These are phyloP conservation scores for Metschnikowia santaceciliae DNA, from an alignment of 805 yeast genomes.

Conservation along the genomic window DNA sequence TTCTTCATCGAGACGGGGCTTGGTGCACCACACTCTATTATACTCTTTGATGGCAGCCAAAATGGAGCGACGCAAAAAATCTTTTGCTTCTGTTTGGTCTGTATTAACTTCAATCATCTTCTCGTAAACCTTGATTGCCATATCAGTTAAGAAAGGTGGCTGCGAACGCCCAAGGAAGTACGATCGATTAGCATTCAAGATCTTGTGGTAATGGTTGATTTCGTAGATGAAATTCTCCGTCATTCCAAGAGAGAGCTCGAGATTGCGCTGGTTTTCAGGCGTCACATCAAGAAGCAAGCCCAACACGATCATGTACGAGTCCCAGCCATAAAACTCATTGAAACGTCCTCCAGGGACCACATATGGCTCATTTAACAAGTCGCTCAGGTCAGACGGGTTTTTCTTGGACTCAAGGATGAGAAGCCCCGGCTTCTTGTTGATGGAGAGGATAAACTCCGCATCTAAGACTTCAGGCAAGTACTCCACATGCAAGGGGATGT, in stretches of 20 bases:
- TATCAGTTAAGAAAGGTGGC: constrained; percentile 94
- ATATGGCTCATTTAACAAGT: constrained; percentile 70
- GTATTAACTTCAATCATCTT: constrained; percentile 48
- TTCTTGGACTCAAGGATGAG: constrained; percentile 71
- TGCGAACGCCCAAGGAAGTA: constrained; percentile 90
- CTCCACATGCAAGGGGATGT: constrained; percentile 63
- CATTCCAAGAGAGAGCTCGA: constrained; percentile 81
- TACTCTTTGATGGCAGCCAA: constrained; percentile 86
- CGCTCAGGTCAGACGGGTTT: constrained; percentile 49
- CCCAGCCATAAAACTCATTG: constrained; percentile 98
- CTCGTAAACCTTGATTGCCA: constrained; percentile 69
- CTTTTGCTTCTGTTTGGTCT: constrained; percentile 24
- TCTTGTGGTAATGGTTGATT: constrained; percentile 85
- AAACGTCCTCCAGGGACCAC: constrained; percentile 97
- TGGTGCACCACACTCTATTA: constrained; percentile 67
- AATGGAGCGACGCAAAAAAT: constrained; percentile 61
- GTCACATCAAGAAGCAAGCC: constrained; percentile 66
- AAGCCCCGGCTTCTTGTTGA: constrained; percentile 81
- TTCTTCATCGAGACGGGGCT: constrained; percentile 66
- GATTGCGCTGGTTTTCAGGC: constrained; percentile 34
- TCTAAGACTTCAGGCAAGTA: constrained; percentile 72
- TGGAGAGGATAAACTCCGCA: constrained; percentile 69
- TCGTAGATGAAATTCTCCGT: constrained; percentile 89
- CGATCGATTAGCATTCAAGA: constrained; percentile 88
- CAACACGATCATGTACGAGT: constrained; percentile 85